Conservation (phyloP, 495 filamentous ascomycete genomes). For the Aspergillus sparsus region DNA sequence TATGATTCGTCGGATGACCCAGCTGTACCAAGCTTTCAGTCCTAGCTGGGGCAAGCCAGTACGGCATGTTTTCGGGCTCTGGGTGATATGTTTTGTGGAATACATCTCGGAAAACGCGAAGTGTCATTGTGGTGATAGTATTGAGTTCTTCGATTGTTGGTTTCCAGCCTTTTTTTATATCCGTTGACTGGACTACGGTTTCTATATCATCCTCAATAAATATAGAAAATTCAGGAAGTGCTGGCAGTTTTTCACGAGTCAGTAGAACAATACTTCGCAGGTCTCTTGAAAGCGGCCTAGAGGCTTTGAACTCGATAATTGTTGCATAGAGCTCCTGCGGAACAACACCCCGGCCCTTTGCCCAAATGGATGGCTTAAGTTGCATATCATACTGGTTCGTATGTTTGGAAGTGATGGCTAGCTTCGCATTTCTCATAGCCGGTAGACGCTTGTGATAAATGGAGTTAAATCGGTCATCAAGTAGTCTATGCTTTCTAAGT, state of each 20-base stretch:
- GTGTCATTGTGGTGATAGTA: constrained; percentile 66
- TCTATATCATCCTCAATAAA: constrained; percentile 63
- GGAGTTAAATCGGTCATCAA: constrained; percentile 74
- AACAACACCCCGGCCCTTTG: constrained; percentile 45
- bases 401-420: constrained; percentile 79
- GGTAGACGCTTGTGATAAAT: constrained; percentile 73
- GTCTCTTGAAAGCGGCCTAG: constrained; percentile 56
- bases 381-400: constrained; percentile 73
- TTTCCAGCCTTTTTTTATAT: constrained; percentile 40
- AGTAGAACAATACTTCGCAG: constrained; percentile 71
- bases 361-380: constrained; percentile 79
- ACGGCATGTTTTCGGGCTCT: constrained; percentile 66
- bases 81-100: constrained; percentile 83
- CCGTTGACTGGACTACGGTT: constrained; percentile 56
- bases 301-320: constrained; percentile 60
- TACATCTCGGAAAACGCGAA: constrained; percentile 77
- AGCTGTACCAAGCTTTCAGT: not conserved
- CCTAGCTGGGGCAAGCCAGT: constrained; percentile 75
- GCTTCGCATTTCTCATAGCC: constrained; percentile 84
- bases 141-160: constrained; percentile 45
- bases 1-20: constrained; percentile 30
- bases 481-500: constrained; percentile 63
- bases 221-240: constrained; percentile 67
- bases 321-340: constrained; percentile 64
- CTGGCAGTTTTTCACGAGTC: constrained; percentile 64